phyloP scores from a whole-genome alignment of 306 rosid species.

The Cucurbita ficifolia region DNA sequence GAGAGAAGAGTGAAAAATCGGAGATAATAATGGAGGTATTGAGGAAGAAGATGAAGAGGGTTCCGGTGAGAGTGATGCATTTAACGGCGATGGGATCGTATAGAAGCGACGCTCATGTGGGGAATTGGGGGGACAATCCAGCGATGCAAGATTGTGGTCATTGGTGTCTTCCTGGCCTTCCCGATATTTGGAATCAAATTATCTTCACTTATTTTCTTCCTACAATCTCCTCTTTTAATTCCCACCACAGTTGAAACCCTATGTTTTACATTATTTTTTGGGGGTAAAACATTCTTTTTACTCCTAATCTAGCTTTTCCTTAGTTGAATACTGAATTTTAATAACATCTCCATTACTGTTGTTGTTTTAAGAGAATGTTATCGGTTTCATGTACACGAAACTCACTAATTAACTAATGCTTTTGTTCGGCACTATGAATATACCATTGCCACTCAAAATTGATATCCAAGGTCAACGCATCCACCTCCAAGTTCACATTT shows the following conservation, averaged over 20 bases:
- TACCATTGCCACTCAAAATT: too few relatives aligned
- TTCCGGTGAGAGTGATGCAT: slow-evolving; percentile 41
- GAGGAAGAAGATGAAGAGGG: slow-evolving; percentile 24
- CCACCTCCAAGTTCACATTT: too few relatives aligned
- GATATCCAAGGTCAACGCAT: too few relatives aligned
- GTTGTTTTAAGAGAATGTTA: too few relatives aligned
- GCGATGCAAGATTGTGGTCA: slow-evolving; percentile 60
- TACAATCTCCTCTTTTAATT: not conserved
- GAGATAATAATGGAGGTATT: slow-evolving; percentile 40
- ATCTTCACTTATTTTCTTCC: slow-evolving; percentile 29
- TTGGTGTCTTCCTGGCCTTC: slow-evolving; percentile 88
- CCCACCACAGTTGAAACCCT: not conserved
- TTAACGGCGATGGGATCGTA: slow-evolving; percentile 64
- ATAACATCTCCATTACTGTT: too few relatives aligned
- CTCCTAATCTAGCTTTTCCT: too few relatives aligned
- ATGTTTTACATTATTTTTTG: too few relatives aligned
- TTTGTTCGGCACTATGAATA: too few relatives aligned
- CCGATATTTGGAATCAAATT: slow-evolving; percentile 80
- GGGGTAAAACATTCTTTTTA: too few relatives aligned
- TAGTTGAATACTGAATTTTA: too few relatives aligned
- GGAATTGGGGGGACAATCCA: slow-evolving; percentile 56
- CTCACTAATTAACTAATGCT: too few relatives aligned
- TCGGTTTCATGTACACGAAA: too few relatives aligned
- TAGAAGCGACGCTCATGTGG: slow-evolving; percentile 78
- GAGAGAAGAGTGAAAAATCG: slow-evolving; percentile 38